These are phyloP conservation scores for Hamamelis virginiana DNA, from an alignment of 164 flowering plant species.

Conservation along the genomic window DNA sequence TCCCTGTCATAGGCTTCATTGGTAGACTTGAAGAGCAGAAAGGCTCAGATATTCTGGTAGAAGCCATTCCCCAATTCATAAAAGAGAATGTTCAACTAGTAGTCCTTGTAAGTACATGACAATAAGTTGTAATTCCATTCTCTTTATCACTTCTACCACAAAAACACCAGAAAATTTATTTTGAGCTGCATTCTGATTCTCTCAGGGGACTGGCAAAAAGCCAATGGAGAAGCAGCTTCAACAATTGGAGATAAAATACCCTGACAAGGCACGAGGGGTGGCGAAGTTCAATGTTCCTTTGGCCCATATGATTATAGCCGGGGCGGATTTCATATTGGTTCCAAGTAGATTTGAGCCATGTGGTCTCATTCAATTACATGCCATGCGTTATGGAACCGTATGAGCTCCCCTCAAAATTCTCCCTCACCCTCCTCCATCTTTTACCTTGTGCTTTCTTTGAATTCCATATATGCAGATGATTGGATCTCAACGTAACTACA, in stretches of 20 bases:
- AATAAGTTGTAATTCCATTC: neutral
- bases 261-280: constrained; percentile 75
- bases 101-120: constrained; percentile 57
- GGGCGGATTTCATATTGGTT: constrained; percentile 72
- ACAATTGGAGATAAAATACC: constrained; percentile 61
- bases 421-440: neutral
- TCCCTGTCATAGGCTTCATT: constrained; percentile 87
- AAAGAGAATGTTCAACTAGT: constrained; percentile 66
- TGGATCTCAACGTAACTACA: too few species aligned
- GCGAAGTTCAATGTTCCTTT: constrained; percentile 79
- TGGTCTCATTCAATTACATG: constrained; percentile 92
- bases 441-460: neutral
- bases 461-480: neutral
- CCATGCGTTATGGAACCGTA: constrained; percentile 86
- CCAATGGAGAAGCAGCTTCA: constrained; percentile 73
- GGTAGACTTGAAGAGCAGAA: constrained; percentile 98
- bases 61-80: constrained; percentile 63
- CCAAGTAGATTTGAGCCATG: constrained; percentile 98
- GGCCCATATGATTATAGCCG: constrained; percentile 90
- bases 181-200: neutral
- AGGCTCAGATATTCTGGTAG: constrained; percentile 88
- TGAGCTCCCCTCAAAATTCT: neutral
- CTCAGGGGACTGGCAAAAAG: constrained; percentile 92
- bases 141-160: neutral
- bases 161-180: neutral